Percentiles rank a stretch among this genome's conserved stretches.
Evolutionary conservation across 148 eudicot species (phyloP).

Genomic region (Linanthus parryae): DNA sequence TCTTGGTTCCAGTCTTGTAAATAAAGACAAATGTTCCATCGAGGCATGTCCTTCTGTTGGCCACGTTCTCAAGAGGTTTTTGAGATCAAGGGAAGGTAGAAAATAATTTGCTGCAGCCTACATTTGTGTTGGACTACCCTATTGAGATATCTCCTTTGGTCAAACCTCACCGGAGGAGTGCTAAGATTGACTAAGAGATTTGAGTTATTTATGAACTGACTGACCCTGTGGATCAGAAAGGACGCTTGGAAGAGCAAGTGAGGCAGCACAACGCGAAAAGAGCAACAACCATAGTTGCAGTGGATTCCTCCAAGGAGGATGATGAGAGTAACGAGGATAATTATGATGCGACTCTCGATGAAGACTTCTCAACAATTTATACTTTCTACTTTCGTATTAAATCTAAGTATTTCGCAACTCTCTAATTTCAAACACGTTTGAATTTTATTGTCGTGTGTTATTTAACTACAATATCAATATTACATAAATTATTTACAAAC

Average conservation of each 20-base stretch:
- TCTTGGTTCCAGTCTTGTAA: conserved; percentile 39
- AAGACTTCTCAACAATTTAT: conserved; percentile 86
- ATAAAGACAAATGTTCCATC: conserved; percentile 49
- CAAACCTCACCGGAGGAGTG: conserved; percentile 91
- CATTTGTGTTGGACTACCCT: conserved; percentile 96
- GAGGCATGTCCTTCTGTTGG: conserved; percentile 75
- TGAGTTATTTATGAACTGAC: conserved; percentile 92
- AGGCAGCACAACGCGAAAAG: conserved; percentile 74
- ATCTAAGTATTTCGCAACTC: too few species aligned
- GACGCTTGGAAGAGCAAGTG: conserved; percentile 91
- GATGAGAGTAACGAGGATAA: conserved; percentile 45
- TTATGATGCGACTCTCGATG: conserved; percentile 88
- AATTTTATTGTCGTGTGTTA: too few species aligned
- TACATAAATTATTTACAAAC: too few species aligned
- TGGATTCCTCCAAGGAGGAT: conserved; percentile 6
- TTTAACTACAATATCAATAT: too few species aligned
- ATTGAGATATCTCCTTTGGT: conserved; percentile 94
- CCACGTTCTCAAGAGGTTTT: conserved; percentile 87
- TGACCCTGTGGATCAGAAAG: conserved; percentile 92
- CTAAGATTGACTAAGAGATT: conserved; percentile 95
- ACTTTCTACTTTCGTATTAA: too few species aligned
- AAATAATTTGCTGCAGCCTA: conserved; percentile 80
- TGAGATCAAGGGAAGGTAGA: conserved; percentile 75
- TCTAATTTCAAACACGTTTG: too few species aligned
- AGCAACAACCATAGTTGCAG: conserved; percentile 22